Percentiles rank a stretch among this genome's conserved stretches.
Conservation (phyloP, 768 basidiomycete genomes). For the Candolleomyces efflorescens region DNA sequence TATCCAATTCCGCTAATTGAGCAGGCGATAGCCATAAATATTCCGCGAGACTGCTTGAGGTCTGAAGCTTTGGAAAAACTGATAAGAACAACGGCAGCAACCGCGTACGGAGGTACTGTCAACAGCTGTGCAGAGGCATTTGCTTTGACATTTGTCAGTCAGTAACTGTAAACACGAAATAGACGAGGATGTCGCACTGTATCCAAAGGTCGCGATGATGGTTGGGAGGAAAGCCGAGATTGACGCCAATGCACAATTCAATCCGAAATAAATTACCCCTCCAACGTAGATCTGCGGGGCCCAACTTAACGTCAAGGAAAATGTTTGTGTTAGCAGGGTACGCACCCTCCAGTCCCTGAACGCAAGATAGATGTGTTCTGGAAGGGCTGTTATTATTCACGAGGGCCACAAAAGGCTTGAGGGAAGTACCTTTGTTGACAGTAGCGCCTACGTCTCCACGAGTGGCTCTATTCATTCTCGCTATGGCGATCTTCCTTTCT, state of each 20-base stretch:
- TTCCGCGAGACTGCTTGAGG: slow-evolving; percentile 54
- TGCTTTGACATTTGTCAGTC: slow-evolving; percentile 31
- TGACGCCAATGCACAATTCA: slow-evolving; percentile 74
- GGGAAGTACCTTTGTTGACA: slow-evolving; percentile 51
- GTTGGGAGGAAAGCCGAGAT: slow-evolving; percentile 83
- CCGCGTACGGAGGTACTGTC: slow-evolving; percentile 80
- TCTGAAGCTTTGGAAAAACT: slow-evolving; percentile 61
- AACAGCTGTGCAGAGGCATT: slow-evolving; percentile 66
- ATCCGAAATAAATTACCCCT: slow-evolving; percentile 74
- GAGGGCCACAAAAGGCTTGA: neutral
- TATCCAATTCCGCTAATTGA: slow-evolving; percentile 56
- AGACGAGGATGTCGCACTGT: slow-evolving; percentile 40
- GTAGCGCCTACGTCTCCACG: slow-evolving; percentile 63
- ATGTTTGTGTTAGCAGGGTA: slow-evolving; percentile 1
- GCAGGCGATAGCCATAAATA: slow-evolving; percentile 42
- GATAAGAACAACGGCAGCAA: slow-evolving; percentile 61
- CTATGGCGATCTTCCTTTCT: slow-evolving; percentile 58
- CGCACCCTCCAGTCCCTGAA: slow-evolving; percentile 69
- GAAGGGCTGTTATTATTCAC: neutral
- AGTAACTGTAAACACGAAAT: neutral
- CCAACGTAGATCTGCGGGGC: slow-evolving; percentile 51
- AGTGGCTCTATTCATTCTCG: slow-evolving; percentile 61
- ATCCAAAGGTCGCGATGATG: slow-evolving; percentile 71
- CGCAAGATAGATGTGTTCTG: slow-evolving; percentile 61
- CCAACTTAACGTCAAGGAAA: neutral